A percentile compares a stretch with the other conserved stretches of the same genome.
These are phyloP conservation scores for Phytophthora hibernalis DNA, from an alignment of 352 stramenopile species.

Conservation along the genomic window DNA sequence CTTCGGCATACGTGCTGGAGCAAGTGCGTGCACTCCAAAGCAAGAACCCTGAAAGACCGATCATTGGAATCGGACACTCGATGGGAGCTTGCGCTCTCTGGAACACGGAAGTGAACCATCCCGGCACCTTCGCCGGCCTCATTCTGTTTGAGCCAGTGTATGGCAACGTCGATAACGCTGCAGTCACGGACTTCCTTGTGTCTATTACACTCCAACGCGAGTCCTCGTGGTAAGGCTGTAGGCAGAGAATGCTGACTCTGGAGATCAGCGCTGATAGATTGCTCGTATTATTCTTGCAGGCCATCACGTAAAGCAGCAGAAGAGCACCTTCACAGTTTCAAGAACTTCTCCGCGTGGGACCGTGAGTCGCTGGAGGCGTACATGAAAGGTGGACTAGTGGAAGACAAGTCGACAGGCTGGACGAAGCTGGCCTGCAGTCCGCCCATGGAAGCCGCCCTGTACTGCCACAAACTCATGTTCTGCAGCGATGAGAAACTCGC, in stretches of 20 bases:
- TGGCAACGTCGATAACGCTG: slow-evolving; percentile 19
- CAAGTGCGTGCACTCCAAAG: slow-evolving; percentile 24
- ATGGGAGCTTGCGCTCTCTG: slow-evolving; percentile 45
- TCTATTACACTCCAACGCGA: slow-evolving; percentile 30
- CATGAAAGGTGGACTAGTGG: slow-evolving; percentile 23
- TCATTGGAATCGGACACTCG: slow-evolving; percentile 51
- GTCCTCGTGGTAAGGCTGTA: slow-evolving; percentile 8
- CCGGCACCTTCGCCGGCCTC: slow-evolving; percentile 42
- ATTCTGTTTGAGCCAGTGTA: slow-evolving; percentile 48
- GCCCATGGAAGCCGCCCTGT: slow-evolving; percentile 40
- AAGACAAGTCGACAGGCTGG: slow-evolving; percentile 20
- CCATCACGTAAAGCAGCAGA: slow-evolving; percentile 31
- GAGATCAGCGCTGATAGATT: not conserved
- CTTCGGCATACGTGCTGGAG: slow-evolving; percentile 14
- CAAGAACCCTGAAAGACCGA: slow-evolving; percentile 13
- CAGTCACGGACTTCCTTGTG: slow-evolving; percentile 32
- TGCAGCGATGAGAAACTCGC: slow-evolving; percentile 31
- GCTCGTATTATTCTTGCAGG: slow-evolving; percentile 1
- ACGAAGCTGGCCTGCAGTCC: slow-evolving; percentile 40
- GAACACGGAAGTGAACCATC: slow-evolving; percentile 33
- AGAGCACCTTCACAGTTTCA: slow-evolving; percentile 28
- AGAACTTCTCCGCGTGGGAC: slow-evolving; percentile 38
- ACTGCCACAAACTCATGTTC: slow-evolving; percentile 35
- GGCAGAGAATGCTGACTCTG: not conserved
- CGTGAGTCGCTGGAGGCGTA: slow-evolving; percentile 34